A percentile compares a stretch with the other conserved stretches of the same genome.
Evolutionary conservation across 768 basidiomycete species (phyloP).

Genomic region (Suillus decipiens): DNA sequence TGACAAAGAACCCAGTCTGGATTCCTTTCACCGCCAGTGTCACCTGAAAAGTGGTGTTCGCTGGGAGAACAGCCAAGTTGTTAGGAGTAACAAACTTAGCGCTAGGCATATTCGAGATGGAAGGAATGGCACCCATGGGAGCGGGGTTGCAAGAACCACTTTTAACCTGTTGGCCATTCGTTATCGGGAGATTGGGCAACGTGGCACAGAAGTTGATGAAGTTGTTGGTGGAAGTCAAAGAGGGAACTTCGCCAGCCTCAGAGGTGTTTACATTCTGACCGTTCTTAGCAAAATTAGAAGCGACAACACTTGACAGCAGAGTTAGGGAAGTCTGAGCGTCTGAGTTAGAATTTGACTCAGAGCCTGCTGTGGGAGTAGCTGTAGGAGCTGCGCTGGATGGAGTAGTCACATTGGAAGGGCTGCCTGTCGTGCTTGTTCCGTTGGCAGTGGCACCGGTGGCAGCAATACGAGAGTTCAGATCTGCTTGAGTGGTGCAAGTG

Average conservation of each 20-base stretch:
- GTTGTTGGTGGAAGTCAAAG: constrained; percentile 67
- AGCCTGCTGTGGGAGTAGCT: constrained; percentile 4
- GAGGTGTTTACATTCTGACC: constrained; percentile 40
- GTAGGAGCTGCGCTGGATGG: constrained; percentile 20
- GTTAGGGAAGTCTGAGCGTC: constrained; percentile 32
- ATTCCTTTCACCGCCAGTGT: constrained; percentile 46
- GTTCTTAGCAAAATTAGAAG: constrained; percentile 53
- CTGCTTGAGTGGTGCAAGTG: constrained; percentile 51
- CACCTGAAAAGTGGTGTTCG: constrained; percentile 55
- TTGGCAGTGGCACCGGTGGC: constrained; percentile 32
- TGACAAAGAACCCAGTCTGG: constrained; percentile 59
- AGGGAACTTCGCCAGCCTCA: constrained; percentile 51
- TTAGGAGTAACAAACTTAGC: constrained; percentile 51
- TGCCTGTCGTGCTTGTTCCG: constrained; percentile 17
- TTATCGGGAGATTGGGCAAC: constrained; percentile 49
- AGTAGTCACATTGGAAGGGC: constrained; percentile 15
- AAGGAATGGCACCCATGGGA: constrained; percentile 60
- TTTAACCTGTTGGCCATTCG: constrained; percentile 57
- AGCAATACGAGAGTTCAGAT: constrained; percentile 48
- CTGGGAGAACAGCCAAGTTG: constrained; percentile 44
- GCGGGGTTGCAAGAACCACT: constrained; percentile 61
- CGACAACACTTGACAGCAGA: constrained; percentile 52
- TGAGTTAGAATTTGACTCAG: constrained; percentile 21
- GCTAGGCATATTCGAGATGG: constrained; percentile 51
- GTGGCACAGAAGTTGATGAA: constrained; percentile 70